A percentile compares a stretch with the other conserved stretches of the same genome.
phyloP scores from a whole-genome alignment of 352 stramenopile genomes.

The Blastocystis hominis region DNA sequence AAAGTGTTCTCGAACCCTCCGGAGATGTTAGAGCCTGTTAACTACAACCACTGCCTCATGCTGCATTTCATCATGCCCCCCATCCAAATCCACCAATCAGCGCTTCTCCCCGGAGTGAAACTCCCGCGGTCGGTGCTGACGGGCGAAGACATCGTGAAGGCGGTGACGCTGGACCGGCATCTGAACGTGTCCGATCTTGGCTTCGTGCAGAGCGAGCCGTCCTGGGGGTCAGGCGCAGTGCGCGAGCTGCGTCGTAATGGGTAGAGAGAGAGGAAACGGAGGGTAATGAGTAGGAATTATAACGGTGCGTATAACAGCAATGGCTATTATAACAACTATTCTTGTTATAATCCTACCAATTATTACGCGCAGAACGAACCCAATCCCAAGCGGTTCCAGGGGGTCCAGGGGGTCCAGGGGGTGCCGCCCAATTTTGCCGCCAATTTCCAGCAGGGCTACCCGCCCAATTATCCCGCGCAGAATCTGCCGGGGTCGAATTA shows the following conservation, averaged over 20 bases:
- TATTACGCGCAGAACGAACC: background rate
- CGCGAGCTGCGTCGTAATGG: background rate
- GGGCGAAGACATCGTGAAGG: background rate
- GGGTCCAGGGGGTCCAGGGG: no score
- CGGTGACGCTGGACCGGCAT: background rate
- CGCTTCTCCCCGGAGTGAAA: background rate
- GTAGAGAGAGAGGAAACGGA: background rate
- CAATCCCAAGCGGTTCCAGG: background rate
- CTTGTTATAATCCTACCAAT: background rate
- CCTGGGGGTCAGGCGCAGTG: slow-evolving; percentile 13
- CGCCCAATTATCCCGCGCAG: background rate
- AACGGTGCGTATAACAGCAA: background rate
- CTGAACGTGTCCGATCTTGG: slow-evolving; percentile 29
- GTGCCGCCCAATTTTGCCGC: background rate
- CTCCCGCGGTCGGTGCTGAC: background rate
- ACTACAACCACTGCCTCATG: background rate
- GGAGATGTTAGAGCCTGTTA: background rate
- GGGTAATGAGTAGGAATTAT: background rate
- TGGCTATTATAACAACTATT: background rate
- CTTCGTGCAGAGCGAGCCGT: background rate
- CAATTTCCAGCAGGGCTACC: background rate
- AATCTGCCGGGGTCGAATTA: background rate
- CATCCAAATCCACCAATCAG: background rate
- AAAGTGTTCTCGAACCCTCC: background rate
- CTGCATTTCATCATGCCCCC: slow-evolving; percentile 26